Base-by-base conservation (phyloP, 2,329 filamentous ascomycete genomes). In the Orbilia quercus region DNA sequence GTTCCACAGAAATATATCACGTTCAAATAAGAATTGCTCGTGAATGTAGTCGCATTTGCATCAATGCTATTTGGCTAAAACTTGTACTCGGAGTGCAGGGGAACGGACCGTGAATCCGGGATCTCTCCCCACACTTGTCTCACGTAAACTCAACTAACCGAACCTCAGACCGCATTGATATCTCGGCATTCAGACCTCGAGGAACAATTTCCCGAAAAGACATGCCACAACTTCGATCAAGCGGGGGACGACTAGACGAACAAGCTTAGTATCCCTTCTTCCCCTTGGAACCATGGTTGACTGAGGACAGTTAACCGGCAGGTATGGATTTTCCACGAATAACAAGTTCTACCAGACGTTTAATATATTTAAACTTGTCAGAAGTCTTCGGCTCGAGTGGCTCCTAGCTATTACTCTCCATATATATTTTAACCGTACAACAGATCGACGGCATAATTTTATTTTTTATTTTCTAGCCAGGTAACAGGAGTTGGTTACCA, bases 91-190 rank as follows among this genome's bases (percentile, higher is more conserved):
- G 25, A 18, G 25, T 65, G 60, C 60, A 65, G 60, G 50, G 50
- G 50, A 69, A 55, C 64, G 64, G 64, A 54, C 64, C 64, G 64
- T 50, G 23, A 60, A 55, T 69, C 64, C 64, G 64, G 64, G 64
- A 38, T 69, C 20, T 38, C 53, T 59, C 64, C 55, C 64, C 64
- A 69, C 64, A 69, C 9, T 14, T 69, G 64, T 54, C 36, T 25
- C 64, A 69, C 55, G 47, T 60, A 53, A 58, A 67, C 20, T 25
- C 22, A 20, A 60, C 62, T 66, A 66, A 38, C 62, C 63, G 63
- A 67, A 44, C 36, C 20, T 51, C 48, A 28, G n/a, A 23, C 25
- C 36, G 18, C 38, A 34, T 16, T 36, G 2, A 45, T 54, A 25
- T 38, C 31, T 34, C 42, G 18, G 18, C 48, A 53, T 53, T 16